These are phyloP conservation scores for Butyriboletus loyo DNA, from an alignment of 768 basidiomycete genomes.

Conservation along the genomic window DNA sequence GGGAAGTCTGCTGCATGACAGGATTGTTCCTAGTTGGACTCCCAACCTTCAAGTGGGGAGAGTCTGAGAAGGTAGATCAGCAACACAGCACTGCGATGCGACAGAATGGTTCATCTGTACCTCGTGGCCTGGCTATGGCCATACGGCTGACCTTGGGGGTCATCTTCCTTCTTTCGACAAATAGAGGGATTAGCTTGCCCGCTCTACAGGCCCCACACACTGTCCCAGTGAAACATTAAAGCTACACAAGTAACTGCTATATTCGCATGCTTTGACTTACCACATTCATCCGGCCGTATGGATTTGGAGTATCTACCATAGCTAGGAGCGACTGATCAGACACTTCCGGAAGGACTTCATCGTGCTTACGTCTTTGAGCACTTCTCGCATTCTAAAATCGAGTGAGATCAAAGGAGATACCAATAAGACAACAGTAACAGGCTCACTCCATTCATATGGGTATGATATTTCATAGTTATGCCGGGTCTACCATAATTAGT, in stretches of 20 bases:
- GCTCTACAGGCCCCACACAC: conserved; percentile 66
- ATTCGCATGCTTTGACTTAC: conserved; percentile 36
- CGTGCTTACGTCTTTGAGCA: conserved; percentile 58
- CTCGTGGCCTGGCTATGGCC: conserved; percentile 45
- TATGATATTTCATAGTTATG: conserved; percentile 77
- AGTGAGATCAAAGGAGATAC: background rate
- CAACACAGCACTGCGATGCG: background rate
- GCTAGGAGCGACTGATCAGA: conserved; percentile 33
- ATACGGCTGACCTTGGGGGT: conserved; percentile 41
- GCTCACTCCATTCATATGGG: conserved; percentile 70
- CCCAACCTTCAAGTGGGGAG: conserved; percentile 5
- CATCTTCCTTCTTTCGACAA: conserved; percentile 38
- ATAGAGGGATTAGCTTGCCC: conserved; percentile 58
- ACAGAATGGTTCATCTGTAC: conserved; percentile 25
- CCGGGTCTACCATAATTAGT: conserved; percentile 45
- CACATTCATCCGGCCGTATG: conserved; percentile 60
- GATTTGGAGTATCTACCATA: conserved; percentile 77
- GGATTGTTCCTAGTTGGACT: background rate
- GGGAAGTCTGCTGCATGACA: background rate
- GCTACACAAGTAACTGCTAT: background rate
- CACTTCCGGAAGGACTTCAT: background rate
- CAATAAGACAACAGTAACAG: background rate
- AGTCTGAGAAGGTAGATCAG: conserved; percentile 13
- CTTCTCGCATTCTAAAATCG: conserved; percentile 52
- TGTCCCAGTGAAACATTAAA: conserved; percentile 21